Evolutionary conservation across 129 eudicot genomes (phyloP).

Genomic region (Flaveria robusta): DNA sequence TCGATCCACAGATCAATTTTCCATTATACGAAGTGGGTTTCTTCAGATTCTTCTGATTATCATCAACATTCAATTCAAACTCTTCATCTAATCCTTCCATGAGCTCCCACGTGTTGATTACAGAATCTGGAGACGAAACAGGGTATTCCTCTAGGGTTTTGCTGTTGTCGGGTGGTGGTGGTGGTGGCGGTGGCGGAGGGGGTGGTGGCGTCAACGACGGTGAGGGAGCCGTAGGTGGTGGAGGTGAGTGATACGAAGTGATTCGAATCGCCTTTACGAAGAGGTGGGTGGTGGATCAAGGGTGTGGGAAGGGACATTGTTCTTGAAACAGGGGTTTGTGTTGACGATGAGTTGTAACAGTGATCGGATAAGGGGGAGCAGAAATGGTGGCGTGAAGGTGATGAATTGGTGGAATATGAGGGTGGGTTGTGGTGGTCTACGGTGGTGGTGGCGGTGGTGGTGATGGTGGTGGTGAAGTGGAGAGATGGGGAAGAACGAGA

Average conservation of each 20-base stretch:
- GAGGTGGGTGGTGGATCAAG: conserved; percentile 78
- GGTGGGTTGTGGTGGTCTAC: conserved; percentile 39
- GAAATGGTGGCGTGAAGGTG: conserved; percentile 42
- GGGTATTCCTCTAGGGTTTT: conserved; percentile 35
- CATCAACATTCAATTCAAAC: conserved; percentile 24
- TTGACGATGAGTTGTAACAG: conserved; percentile 38
- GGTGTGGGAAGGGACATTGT: conserved; percentile 80
- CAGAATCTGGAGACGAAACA: conserved; percentile 73
- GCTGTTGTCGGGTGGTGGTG: conserved; percentile 21
- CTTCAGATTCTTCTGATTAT: too few relatives aligned
- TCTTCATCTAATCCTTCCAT: conserved; percentile 90
- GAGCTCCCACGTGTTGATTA: conserved; percentile 96
- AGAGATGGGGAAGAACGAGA: conserved; percentile 51
- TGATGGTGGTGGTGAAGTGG: conserved; percentile 40
- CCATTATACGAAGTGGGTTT: too few relatives aligned
- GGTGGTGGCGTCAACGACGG: conserved; percentile 38
- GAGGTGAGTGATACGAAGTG: conserved; percentile 94
- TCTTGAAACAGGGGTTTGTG: conserved; percentile 69
- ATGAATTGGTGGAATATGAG: conserved; percentile 46
- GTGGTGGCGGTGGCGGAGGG: conserved; percentile 23
- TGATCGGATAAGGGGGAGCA: conserved; percentile 45
- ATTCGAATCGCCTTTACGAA: conserved; percentile 69
- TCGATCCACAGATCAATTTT: conserved; percentile 22
- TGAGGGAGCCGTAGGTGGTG: conserved; percentile 84
- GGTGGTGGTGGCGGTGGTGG: conserved; percentile 30